Conservation (phyloP, 169 alveolate genomes). For the Cytauxzoon felis region DNA sequence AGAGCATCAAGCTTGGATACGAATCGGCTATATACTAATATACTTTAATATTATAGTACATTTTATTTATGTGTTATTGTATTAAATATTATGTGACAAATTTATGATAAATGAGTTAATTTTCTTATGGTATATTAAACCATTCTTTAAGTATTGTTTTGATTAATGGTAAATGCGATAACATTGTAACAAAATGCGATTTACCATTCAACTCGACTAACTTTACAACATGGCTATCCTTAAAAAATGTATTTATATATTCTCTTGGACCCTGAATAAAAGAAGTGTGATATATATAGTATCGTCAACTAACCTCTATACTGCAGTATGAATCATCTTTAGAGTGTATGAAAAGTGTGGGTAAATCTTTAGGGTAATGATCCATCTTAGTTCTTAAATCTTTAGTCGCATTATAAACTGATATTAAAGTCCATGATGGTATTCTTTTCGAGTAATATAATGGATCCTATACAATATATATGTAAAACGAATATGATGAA, state of each 20-base stretch:
- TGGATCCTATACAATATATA: slow-evolving; percentile 56
- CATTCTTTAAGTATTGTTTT: too few relatives aligned
- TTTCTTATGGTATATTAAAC: too few relatives aligned
- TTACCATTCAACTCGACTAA: slow-evolving; percentile 44
- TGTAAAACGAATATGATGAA: too few relatives aligned
- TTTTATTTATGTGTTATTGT: too few relatives aligned
- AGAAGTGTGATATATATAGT: not conserved
- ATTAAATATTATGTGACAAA: too few relatives aligned
- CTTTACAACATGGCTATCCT: not conserved
- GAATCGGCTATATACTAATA: too few relatives aligned
- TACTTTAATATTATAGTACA: too few relatives aligned
- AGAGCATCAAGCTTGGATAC: too few relatives aligned
- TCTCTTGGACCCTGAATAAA: slow-evolving; percentile 51
- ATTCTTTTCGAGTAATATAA: slow-evolving; percentile 3
- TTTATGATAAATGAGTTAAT: too few relatives aligned
- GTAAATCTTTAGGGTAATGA: slow-evolving; percentile 49
- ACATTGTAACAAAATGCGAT: slow-evolving; percentile 39
- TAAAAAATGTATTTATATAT: slow-evolving; percentile 1
- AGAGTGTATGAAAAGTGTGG: slow-evolving; percentile 60
- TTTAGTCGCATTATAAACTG: slow-evolving; percentile 55
- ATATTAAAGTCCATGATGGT: slow-evolving; percentile 44
- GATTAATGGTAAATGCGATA: too few relatives aligned
- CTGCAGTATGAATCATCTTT: slow-evolving; percentile 46
- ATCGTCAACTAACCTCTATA: slow-evolving; percentile 19
- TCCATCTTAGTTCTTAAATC: slow-evolving; percentile 37